These are phyloP conservation scores for Pyronema domesticum DNA, from an alignment of 495 filamentous ascomycete genomes.

Conservation along the genomic window DNA sequence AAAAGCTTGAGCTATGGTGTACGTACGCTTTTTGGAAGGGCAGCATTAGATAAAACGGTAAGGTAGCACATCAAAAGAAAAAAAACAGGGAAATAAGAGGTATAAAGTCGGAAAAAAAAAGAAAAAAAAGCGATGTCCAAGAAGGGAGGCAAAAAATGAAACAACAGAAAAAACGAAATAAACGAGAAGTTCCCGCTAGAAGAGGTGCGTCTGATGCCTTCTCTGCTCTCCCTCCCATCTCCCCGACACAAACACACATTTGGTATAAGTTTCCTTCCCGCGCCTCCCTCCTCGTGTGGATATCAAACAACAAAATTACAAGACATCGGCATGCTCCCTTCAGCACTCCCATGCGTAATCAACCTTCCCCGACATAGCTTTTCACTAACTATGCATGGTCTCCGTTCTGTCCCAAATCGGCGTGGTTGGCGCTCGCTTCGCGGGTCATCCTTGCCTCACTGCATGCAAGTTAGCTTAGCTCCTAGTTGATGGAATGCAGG, in stretches of 20 bases:
- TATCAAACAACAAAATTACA: conserved; percentile 7
- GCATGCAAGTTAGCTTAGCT: not conserved
- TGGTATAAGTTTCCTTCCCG: not conserved
- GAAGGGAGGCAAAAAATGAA: not conserved
- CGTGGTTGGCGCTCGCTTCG: conserved; percentile 25
- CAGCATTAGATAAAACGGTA: not conserved
- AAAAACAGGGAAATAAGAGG: conserved; percentile 2
- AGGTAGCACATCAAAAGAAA: conserved; percentile 1
- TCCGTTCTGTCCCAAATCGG: conserved; percentile 1
- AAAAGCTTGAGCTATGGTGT: not conserved
- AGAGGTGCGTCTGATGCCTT: not conserved
- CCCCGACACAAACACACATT: not conserved
- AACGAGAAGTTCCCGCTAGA: not conserved
- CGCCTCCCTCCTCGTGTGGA: not conserved
- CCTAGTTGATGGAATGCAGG: not conserved
- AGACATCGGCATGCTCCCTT: not conserved
- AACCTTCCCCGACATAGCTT: not conserved
- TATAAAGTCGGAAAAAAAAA: not conserved
- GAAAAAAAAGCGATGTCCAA: not conserved
- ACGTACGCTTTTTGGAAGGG: not conserved
- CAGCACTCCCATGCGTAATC: conserved; percentile 2
- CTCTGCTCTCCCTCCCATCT: not conserved
- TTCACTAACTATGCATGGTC: conserved; percentile 3
- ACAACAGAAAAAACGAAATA: not conserved
- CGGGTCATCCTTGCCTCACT: conserved; percentile 56